Evolutionary conservation across 345 rosid species (phyloP).

Genomic region (Jatropha curcas): DNA sequence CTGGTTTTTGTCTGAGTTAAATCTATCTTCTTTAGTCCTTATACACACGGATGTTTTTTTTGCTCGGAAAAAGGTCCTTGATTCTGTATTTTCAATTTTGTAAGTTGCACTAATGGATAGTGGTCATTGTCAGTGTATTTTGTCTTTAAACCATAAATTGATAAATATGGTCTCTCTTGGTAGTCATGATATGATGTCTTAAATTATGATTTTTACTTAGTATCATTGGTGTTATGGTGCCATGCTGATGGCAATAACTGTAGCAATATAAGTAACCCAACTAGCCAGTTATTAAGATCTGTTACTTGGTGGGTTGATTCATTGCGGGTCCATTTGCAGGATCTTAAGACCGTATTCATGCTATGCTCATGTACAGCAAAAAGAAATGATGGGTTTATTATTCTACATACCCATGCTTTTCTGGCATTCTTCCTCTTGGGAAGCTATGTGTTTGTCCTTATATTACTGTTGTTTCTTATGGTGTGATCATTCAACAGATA

Average conservation of each 20-base stretch:
- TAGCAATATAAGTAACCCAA: neutral
- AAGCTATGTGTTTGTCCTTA: conserved; percentile 10
- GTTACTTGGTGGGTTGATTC: neutral
- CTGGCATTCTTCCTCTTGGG: conserved; percentile 14
- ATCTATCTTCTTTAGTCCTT: neutral
- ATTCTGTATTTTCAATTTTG: neutral
- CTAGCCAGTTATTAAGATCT: neutral
- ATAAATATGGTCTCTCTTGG: neutral
- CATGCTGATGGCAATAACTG: too few species aligned
- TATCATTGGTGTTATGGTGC: neutral
- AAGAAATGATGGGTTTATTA: neutral
- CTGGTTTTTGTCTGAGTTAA: neutral
- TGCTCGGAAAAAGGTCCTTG: neutral
- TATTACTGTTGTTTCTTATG: conserved; percentile 21
- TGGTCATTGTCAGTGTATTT: neutral
- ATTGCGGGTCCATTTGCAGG: too few species aligned
- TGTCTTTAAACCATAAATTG: neutral
- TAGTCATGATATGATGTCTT: neutral
- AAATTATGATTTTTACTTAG: neutral
- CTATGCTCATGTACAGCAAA: neutral
- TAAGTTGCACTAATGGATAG: neutral
- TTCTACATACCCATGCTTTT: conserved; percentile 8
- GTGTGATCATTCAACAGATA: conserved; percentile 51
- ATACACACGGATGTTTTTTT: neutral
- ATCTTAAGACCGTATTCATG: too few species aligned